These are phyloP conservation scores for Cercospora brassicicola DNA, from an alignment of 2,329 filamentous ascomycete species.

Conservation along the genomic window DNA sequence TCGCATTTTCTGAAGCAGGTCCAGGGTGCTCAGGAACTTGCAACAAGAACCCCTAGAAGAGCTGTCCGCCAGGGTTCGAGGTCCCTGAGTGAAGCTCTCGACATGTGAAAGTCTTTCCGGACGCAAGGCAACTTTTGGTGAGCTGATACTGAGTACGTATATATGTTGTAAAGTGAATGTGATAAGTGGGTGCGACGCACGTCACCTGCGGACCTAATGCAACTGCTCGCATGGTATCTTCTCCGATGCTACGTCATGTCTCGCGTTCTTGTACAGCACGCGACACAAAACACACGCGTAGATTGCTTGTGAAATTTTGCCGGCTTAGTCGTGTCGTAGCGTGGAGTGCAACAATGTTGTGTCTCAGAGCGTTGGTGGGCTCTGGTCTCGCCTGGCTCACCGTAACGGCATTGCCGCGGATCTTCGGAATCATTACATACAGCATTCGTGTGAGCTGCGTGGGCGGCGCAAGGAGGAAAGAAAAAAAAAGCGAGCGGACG, in stretches of 20 bases:
- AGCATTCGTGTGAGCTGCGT: constrained; percentile 16
- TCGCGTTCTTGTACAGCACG: constrained; percentile 18
- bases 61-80: constrained; percentile 9
- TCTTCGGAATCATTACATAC: constrained; percentile 23
- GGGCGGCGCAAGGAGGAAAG: constrained; percentile 26
- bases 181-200: constrained; percentile 7
- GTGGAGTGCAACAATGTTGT: constrained; percentile 17
- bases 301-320: constrained; percentile 25
- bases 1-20: background rate
- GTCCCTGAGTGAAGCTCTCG: constrained; percentile 2
- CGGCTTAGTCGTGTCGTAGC: constrained; percentile 24
- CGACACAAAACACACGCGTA: constrained; percentile 25
- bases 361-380: constrained; percentile 3
- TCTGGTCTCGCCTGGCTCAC: constrained; percentile 18
- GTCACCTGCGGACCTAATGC: constrained; percentile 14
- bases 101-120: constrained; percentile 15
- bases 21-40: constrained; percentile 2
- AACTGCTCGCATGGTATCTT: constrained; percentile 14
- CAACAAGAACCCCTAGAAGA: background rate
- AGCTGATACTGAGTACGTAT: constrained; percentile 10
- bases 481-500: constrained; percentile 3
- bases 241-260: constrained; percentile 18
- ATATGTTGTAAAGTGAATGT: constrained; percentile 20
- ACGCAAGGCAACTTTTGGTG: constrained; percentile 19
- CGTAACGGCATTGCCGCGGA: constrained; percentile 24